Base-by-base conservation (phyloP, 2,329 filamentous ascomycete genomes). In the Sclerotinia spermophila region DNA sequence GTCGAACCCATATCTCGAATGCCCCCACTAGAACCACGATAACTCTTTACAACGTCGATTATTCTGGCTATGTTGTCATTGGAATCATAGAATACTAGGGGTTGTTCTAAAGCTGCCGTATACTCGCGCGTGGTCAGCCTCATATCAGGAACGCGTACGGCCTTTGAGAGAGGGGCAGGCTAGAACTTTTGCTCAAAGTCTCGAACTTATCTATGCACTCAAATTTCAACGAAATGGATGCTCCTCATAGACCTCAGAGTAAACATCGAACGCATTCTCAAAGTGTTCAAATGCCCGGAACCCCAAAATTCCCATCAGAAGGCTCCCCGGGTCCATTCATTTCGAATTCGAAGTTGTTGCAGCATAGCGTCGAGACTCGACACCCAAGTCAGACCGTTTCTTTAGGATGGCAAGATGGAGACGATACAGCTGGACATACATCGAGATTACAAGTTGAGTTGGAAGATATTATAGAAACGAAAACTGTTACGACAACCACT, bases 401-500 rank as follows among this genome's bases (percentile, higher is more conserved):
- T 13, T 71, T 77, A 55, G 74, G 72, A 69, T 78, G 76, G 75
- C 68, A 77, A 58, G 77, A 78, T 65, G 74, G 72, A 40, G 74
- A 75, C 40, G 74, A 78, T 64, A 53, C 73, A 30, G 72, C 72
- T 68, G 72, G 73, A 60, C 70, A 72, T 53, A 76, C 75, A 33
- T 77, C 77, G 15, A 77, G 76, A 56, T 68, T 80, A n/a, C 77
- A 79, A 67, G 79, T 90, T 74, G 85, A 87, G 73, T 82, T 90
- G 61, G 86, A 86, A 72, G 87, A 90, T 76, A 90, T 87, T 75
- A 86, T 90, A 77, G 88, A 90, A 81, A 90, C 88, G 24, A 90
- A 88, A 79, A 90, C 87, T 17, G 89, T 97, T 73, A 97, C 94
- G 1, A 97, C 95, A 0, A 97, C 94, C 0, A 97, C 94, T 0